phyloP scores from a whole-genome alignment of 2,329 filamentous ascomycete genomes.

The Metarhizium robertsii region DNA sequence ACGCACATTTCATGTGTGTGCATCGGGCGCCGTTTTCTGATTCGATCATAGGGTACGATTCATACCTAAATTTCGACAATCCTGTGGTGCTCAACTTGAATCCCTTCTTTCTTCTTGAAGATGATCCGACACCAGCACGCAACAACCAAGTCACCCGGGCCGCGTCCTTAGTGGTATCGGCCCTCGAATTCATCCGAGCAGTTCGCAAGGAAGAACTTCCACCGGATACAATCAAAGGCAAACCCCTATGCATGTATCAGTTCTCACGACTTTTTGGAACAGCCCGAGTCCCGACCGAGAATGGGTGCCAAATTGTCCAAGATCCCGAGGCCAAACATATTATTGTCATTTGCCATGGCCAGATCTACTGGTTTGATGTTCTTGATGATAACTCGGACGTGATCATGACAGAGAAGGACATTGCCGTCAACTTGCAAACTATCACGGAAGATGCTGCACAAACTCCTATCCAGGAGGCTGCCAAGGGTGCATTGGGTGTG shows the following conservation, averaged over 20 bases:
- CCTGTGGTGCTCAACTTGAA: constrained; percentile 96
- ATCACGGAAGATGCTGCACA: constrained; percentile 86
- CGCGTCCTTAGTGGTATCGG: constrained; percentile 82
- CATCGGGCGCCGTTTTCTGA: not conserved
- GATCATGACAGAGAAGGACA: constrained; percentile 94
- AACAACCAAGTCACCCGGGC: constrained; percentile 96
- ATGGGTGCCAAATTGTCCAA: constrained; percentile 92
- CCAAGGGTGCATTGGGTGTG: constrained; percentile 89
- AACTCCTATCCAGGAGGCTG: constrained; percentile 84
- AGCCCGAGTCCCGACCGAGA: constrained; percentile 83
- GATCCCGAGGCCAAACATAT: constrained; percentile 90
- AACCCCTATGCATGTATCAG: constrained; percentile 94
- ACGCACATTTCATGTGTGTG: not conserved
- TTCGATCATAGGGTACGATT: constrained; percentile 74
- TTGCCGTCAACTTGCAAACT: constrained; percentile 82
- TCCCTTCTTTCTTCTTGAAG: constrained; percentile 93
- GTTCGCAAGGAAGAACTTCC: constrained; percentile 88
- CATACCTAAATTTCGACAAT: constrained; percentile 95
- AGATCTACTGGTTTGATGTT: constrained; percentile 99
- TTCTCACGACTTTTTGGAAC: constrained; percentile 94
- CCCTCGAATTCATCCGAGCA: constrained; percentile 84
- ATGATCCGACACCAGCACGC: constrained; percentile 90
- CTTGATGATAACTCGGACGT: constrained; percentile 88
- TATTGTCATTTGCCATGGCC: constrained; percentile 85
- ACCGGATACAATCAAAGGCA: constrained; percentile 75